Evolutionary conservation across 805 yeast genomes (phyloP).

Genomic region (Myxozyma udenii): DNA sequence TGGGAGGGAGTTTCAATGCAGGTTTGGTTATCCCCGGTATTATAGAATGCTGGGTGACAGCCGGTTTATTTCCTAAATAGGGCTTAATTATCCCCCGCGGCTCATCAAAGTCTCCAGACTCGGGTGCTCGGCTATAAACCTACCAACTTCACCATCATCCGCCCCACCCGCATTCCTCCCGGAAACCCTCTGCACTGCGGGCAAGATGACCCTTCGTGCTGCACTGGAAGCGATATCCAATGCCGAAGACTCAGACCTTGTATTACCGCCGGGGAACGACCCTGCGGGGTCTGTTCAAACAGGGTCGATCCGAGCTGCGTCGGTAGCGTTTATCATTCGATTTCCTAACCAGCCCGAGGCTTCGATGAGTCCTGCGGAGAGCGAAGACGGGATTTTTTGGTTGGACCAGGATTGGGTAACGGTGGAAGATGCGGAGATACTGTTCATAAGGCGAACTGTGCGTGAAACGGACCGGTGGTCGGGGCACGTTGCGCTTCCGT

Average conservation of each 20-base stretch:
- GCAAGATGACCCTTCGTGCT: neutral
- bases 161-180: too few relatives aligned
- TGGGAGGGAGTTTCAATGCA: too few relatives aligned
- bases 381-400: neutral
- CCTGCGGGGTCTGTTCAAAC: slow-evolving; percentile 3
- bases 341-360: neutral
- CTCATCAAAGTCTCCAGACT: too few relatives aligned
- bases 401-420: neutral
- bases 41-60: too few relatives aligned
- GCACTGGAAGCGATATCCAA: neutral
- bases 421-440: slow-evolving; percentile 34
- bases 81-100: too few relatives aligned
- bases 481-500: slow-evolving; percentile 43
- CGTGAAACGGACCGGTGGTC: slow-evolving; percentile 43
- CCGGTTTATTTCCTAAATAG: too few relatives aligned
- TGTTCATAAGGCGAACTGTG: slow-evolving; percentile 40
- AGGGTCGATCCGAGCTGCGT: slow-evolving; percentile 13
- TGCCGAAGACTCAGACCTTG: neutral
- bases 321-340: slow-evolving; percentile 19
- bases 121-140: too few relatives aligned
- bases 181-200: too few relatives aligned
- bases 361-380: neutral
- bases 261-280: slow-evolving; percentile 1
- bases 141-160: too few relatives aligned
- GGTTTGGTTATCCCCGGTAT: too few relatives aligned